Evolutionary conservation across 805 yeast species (phyloP).

Genomic region (Wickerhamiella sergipiensis): DNA sequence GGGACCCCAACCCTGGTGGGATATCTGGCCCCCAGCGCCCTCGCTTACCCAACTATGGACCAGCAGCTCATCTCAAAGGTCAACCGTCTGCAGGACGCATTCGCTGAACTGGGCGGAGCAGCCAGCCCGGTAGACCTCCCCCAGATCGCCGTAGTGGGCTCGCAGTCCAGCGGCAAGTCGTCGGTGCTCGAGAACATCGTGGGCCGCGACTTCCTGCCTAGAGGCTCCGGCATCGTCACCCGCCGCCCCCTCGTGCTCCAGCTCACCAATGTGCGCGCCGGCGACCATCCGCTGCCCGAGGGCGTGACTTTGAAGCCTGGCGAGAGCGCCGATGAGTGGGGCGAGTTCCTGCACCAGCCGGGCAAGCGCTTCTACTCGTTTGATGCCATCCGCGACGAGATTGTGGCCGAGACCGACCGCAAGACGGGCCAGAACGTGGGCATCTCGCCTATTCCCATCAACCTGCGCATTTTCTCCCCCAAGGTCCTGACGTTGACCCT

Average conservation of each 20-base stretch:
- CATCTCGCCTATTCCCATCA: conserved; percentile 83
- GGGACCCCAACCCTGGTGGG: not conserved
- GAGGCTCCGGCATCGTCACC: conserved; percentile 89
- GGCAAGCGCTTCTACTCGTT: conserved; percentile 78
- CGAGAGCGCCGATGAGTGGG: conserved; percentile 64
- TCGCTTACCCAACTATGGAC: conserved; percentile 36
- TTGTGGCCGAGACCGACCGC: conserved; percentile 80
- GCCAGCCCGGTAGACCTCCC: conserved; percentile 89
- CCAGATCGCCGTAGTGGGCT: conserved; percentile 90
- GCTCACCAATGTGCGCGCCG: conserved; percentile 38
- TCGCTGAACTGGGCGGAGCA: conserved; percentile 89
- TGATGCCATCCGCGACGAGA: conserved; percentile 78
- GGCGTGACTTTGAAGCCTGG: conserved; percentile 19
- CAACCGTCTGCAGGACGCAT: conserved; percentile 86
- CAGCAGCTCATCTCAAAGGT: conserved; percentile 65
- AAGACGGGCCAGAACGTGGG: conserved; percentile 65
- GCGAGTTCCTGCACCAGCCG: conserved; percentile 89
- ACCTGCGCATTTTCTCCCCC: conserved; percentile 84
- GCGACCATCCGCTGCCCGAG: conserved; percentile 12
- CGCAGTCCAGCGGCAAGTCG: conserved; percentile 81
- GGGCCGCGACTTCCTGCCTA: conserved; percentile 79
- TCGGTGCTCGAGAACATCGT: conserved; percentile 84
- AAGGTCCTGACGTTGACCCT: conserved; percentile 85
- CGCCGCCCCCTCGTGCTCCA: conserved; percentile 78
- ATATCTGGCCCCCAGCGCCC: not conserved